Percentiles rank a stretch among this genome's conserved stretches.
Conservation (phyloP, 345 rosid genomes). For the Carallia pectinifolia region DNA sequence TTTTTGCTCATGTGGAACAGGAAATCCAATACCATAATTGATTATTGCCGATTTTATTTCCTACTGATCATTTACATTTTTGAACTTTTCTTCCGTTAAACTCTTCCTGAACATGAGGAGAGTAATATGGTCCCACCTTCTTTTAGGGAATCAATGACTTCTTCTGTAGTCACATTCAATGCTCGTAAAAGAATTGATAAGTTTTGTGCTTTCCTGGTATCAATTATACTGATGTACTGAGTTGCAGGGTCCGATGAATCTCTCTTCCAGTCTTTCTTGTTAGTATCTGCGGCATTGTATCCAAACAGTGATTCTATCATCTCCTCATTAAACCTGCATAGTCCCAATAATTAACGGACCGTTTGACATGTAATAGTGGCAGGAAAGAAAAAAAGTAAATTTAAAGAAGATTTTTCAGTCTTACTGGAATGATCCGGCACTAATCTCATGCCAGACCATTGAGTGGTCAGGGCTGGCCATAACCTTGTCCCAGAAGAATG, state of each 20-base stretch:
- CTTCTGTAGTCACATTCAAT: constrained; percentile 27
- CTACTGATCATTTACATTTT: no score
- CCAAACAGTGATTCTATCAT: constrained; percentile 36
- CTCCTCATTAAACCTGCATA: constrained; percentile 31
- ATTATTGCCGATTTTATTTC: no score
- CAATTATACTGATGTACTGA: constrained; percentile 21
- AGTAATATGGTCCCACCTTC: constrained; percentile 15
- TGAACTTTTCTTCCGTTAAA: no score
- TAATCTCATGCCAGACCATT: constrained; percentile 32
- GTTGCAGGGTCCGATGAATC: constrained; percentile 13
- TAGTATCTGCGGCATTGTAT: constrained; percentile 4
- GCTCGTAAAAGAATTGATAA: constrained; percentile 31
- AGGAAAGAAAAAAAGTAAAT: neutral
- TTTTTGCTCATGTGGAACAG: no score
- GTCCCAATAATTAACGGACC: neutral
- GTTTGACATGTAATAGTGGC: neutral
- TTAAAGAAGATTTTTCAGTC: neutral
- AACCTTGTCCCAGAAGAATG: constrained; percentile 33
- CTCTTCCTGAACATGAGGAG: no score
- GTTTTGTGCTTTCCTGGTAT: constrained; percentile 30
- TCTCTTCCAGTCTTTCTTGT: constrained; percentile 14
- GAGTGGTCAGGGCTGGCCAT: constrained; percentile 21
- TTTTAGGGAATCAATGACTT: constrained; percentile 24
- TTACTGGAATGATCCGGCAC: constrained; percentile 30
- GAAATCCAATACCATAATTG: no score